These are phyloP conservation scores for Trichoderma orchidacearum DNA, from an alignment of 495 filamentous ascomycete genomes.

Conservation along the genomic window DNA sequence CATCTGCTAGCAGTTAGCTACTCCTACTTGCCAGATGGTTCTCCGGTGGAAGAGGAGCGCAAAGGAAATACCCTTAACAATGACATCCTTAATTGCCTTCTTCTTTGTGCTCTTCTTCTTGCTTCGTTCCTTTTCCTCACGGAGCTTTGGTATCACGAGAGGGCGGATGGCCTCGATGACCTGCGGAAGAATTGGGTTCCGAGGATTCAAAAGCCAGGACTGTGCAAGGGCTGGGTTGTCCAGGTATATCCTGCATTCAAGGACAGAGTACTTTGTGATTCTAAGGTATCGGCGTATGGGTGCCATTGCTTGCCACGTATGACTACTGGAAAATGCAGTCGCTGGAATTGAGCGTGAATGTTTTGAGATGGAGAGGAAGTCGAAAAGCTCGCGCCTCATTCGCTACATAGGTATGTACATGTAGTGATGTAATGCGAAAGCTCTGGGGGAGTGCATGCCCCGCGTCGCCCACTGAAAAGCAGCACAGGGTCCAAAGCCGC, in stretches of 20 bases:
- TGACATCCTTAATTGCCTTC: slow-evolving; percentile 76
- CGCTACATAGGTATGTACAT: no score
- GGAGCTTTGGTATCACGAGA: slow-evolving; percentile 74
- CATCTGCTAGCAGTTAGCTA: slow-evolving; percentile 44
- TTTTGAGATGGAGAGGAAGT: not conserved
- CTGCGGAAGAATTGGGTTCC: slow-evolving; percentile 59
- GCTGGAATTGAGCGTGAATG: not conserved
- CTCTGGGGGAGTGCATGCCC: not conserved
- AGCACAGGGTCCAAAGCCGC: not conserved
- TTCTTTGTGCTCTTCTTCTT: slow-evolving; percentile 41
- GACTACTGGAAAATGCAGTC: not conserved
- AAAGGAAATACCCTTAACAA: slow-evolving; percentile 50
- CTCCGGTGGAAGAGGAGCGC: not conserved
- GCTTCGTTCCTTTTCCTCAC: slow-evolving; percentile 66
- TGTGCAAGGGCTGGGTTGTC: slow-evolving; percentile 70
- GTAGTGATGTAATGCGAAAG: not conserved
- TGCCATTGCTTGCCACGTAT: slow-evolving; percentile 43
- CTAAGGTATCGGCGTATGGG: slow-evolving; percentile 73
- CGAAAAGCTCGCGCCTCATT: not conserved
- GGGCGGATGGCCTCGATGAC: slow-evolving; percentile 75
- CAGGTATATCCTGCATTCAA: slow-evolving; percentile 91
- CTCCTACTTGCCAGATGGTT: slow-evolving; percentile 1
- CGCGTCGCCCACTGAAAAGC: not conserved
- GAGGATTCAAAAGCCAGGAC: slow-evolving; percentile 67
- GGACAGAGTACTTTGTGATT: slow-evolving; percentile 76